Percentiles rank a stretch among this genome's conserved stretches.
phyloP scores from a whole-genome alignment of 306 rosid genomes.

The Benincasa hispida region DNA sequence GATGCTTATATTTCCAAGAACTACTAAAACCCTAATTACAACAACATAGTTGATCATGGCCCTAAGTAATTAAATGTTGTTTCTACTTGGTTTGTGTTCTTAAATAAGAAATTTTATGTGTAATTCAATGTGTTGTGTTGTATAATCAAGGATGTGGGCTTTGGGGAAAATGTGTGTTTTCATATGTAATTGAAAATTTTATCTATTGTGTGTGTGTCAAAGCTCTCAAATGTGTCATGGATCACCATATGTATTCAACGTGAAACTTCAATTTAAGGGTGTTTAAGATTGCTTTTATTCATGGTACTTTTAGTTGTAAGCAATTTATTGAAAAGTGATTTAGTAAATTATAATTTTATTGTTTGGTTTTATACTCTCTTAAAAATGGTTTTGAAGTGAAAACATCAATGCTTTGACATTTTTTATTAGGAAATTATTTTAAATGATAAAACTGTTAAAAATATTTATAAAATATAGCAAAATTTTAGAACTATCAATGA shows the following conservation, averaged over 20 bases:
- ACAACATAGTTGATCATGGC: neutral
- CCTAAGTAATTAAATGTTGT: neutral
- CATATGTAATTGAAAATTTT: neutral
- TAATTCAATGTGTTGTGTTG: neutral
- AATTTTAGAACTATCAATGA: no score
- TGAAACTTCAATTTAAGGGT: neutral
- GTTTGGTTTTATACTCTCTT: no score
- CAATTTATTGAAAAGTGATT: neutral
- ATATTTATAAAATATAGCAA: no score
- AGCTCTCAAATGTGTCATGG: neutral
- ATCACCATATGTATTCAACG: neutral
- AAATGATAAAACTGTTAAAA: no score
- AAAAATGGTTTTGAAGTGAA: no score
- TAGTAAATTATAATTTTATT: no score
- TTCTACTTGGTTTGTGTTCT: neutral
- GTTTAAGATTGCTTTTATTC: neutral
- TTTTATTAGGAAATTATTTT: no score
- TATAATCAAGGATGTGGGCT: neutral
- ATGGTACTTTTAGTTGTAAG: neutral
- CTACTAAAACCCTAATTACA: neutral
- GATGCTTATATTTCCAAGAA: conserved; percentile 5
- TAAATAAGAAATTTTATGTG: neutral
- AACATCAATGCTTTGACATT: no score
- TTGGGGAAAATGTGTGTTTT: neutral
- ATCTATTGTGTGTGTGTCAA: neutral